phyloP scores from a whole-genome alignment of 129 eudicot species.

The Artemisia tridentata region DNA sequence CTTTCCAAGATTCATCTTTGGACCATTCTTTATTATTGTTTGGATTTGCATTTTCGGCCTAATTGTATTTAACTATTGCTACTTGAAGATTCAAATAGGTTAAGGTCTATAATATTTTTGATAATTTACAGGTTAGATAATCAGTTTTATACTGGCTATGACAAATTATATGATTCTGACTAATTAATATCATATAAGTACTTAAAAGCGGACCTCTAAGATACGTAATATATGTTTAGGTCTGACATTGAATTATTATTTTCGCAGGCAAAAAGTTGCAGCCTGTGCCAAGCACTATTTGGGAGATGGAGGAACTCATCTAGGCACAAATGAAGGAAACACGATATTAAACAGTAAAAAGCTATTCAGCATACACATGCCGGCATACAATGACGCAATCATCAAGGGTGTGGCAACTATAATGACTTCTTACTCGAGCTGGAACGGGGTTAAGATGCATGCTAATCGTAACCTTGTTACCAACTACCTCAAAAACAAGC shows the following conservation, averaged over 20 bases:
- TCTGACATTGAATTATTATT: slow-evolving; percentile 2
- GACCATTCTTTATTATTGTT: background rate
- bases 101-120: background rate
- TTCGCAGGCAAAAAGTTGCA: slow-evolving; percentile 46
- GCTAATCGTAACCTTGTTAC: slow-evolving; percentile 54
- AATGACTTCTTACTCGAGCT: slow-evolving; percentile 75
- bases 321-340: slow-evolving; percentile 58
- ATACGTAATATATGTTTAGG: background rate
- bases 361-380: slow-evolving; percentile 60
- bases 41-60: background rate
- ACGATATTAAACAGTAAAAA: slow-evolving; percentile 36
- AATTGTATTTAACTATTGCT: background rate
- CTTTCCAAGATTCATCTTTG: slow-evolving; percentile 5
- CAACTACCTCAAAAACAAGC: slow-evolving; percentile 47
- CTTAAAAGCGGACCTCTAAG: background rate
- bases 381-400: slow-evolving; percentile 58
- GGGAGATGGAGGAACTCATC: slow-evolving; percentile 76
- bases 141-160: background rate
- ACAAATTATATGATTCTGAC: background rate
- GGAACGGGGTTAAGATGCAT: slow-evolving; percentile 75
- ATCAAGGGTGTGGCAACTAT: slow-evolving; percentile 70
- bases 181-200: background rate
- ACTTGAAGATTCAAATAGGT: background rate
- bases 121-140: background rate
- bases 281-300: slow-evolving; percentile 71